Percentiles rank a stretch among this genome's conserved stretches.
phyloP scores from a whole-genome alignment of 352 stramenopile genomes.

The Phytopythium kandeliae region DNA sequence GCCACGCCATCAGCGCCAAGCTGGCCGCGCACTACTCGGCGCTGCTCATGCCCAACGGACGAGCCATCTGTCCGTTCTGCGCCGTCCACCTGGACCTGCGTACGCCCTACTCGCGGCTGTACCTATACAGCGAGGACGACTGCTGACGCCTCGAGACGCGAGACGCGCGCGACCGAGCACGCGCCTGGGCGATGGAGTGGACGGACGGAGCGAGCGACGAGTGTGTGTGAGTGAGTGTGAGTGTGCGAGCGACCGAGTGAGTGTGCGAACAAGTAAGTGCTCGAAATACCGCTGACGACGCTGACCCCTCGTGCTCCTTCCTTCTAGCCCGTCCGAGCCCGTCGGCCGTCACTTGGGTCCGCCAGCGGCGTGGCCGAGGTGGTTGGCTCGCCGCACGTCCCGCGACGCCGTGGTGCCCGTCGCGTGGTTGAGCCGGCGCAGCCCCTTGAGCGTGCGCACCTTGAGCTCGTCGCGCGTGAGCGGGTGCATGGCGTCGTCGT shows the following conservation, averaged over 20 bases:
- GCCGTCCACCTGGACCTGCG: conserved; percentile 58
- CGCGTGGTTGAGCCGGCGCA: conserved; percentile 57
- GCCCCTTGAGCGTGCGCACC: conserved; percentile 82
- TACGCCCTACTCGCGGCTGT: conserved; percentile 69
- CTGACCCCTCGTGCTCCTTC: too few relatives aligned
- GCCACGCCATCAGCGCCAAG: conserved; percentile 66
- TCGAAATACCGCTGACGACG: neutral
- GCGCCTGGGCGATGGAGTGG: too few relatives aligned
- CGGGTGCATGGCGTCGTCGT: conserved; percentile 83
- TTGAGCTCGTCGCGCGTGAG: conserved; percentile 92
- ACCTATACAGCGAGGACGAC: conserved; percentile 62
- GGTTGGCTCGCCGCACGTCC: conserved; percentile 23
- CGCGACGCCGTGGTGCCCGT: conserved; percentile 19
- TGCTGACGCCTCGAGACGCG: neutral
- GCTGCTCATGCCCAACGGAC: conserved; percentile 69
- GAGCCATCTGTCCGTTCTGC: conserved; percentile 77
- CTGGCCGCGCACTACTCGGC: conserved; percentile 54
- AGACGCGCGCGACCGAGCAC: too few relatives aligned
- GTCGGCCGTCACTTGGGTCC: neutral
- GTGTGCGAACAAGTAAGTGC: conserved; percentile 12
- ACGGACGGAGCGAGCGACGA: neutral
- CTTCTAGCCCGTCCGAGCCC: too few relatives aligned
- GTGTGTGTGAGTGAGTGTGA: conserved; percentile 10
- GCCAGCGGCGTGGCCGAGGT: neutral
- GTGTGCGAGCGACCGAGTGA: too few relatives aligned